These are phyloP conservation scores for Linum tenue DNA, from an alignment of 345 rosid genomes.

Conservation along the genomic window DNA sequence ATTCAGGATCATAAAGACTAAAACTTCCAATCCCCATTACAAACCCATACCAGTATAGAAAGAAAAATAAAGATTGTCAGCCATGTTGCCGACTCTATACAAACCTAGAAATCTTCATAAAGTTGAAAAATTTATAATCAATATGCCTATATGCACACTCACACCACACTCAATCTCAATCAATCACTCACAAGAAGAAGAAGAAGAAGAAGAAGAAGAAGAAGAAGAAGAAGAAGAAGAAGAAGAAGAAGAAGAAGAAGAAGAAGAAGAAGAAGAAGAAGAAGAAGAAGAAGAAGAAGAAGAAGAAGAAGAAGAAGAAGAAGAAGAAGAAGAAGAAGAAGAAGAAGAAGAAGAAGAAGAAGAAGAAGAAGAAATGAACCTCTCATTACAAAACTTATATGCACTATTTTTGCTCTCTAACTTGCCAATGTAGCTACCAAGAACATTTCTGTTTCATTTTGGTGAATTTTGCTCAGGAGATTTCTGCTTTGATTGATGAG, in stretches of 20 bases:
- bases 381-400: no score
- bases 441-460: slow-evolving; percentile 14
- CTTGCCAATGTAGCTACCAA: neutral
- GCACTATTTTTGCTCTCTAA: neutral
- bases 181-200: neutral
- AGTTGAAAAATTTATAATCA: neutral
- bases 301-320: no score
- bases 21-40: no score
- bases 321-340: no score
- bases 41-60: neutral
- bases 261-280: no score
- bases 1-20: neutral
- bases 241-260: no score
- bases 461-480: slow-evolving; percentile 41
- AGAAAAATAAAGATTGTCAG: neutral
- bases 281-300: no score
- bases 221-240: no score
- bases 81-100: neutral
- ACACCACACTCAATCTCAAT: neutral
- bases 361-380: no score
- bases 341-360: no score
- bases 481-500: slow-evolving; percentile 20
- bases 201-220: no score
- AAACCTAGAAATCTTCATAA: no score
- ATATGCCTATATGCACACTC: neutral